These are phyloP conservation scores for Solanum pinnatisectum DNA, from an alignment of 257 asterid species.

Conservation along the genomic window DNA sequence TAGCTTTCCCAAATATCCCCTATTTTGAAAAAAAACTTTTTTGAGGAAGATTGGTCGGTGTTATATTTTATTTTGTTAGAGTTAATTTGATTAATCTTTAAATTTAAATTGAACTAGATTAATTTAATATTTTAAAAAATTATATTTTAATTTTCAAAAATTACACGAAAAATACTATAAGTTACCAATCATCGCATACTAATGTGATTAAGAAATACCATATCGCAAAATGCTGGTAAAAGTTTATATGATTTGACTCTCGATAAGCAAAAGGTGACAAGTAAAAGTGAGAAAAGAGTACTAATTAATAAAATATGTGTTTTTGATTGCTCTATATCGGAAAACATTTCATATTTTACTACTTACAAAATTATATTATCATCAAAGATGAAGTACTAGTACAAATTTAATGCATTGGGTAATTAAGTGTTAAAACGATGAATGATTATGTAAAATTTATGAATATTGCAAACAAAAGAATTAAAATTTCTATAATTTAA, in stretches of 20 bases:
- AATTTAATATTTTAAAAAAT: too few relatives aligned
- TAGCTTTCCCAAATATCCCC: not conserved
- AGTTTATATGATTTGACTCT: not conserved
- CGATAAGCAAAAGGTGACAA: not conserved
- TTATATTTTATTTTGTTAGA: too few relatives aligned
- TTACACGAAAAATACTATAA: too few relatives aligned
- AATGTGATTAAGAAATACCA: not conserved
- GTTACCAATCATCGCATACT: not conserved
- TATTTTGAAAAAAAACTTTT: too few relatives aligned
- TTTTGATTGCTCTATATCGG: not conserved
- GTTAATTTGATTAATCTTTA: too few relatives aligned
- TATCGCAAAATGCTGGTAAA: not conserved
- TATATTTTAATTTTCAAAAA: too few relatives aligned
- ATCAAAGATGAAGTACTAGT: not conserved
- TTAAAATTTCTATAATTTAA: too few relatives aligned
- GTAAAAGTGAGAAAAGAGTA: not conserved
- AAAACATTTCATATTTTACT: too few relatives aligned
- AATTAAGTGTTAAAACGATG: not conserved
- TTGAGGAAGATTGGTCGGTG: not conserved
- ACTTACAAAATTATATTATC: not conserved
- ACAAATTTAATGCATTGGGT: too few relatives aligned
- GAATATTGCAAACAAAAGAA: too few relatives aligned
- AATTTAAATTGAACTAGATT: not conserved
- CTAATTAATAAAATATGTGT: too few relatives aligned
- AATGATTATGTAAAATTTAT: too few relatives aligned